Percentiles rank a stretch among this genome's conserved stretches.
Evolutionary conservation across 176 grass and related monocot species (phyloP).

Genomic region (Triticum timopheevii): DNA sequence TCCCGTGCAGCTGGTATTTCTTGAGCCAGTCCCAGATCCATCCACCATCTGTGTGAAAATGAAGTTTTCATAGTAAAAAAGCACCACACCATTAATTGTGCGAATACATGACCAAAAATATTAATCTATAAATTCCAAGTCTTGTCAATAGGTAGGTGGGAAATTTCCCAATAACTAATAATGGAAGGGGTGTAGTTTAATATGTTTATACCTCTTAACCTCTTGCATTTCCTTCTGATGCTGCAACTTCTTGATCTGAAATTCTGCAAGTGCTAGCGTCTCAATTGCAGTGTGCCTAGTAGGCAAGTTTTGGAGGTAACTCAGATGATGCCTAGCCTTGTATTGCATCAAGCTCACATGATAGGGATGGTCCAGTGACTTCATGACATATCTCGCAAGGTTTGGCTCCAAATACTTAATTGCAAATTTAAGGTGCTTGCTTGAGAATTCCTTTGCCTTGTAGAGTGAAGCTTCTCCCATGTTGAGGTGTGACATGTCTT

Average conservation of each 20-base stretch:
- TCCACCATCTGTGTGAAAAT: background rate
- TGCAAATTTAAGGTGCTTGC: slow-evolving; percentile 35
- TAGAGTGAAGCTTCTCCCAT: slow-evolving; percentile 45
- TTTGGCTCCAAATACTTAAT: slow-evolving; percentile 25
- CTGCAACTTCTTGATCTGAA: slow-evolving; percentile 29
- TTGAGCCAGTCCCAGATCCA: background rate
- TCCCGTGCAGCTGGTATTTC: background rate
- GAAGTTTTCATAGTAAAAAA: background rate
- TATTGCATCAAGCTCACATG: slow-evolving; percentile 50
- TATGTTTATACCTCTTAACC: slow-evolving; percentile 23
- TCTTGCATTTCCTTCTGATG: slow-evolving; percentile 55
- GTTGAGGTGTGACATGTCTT: slow-evolving; percentile 58
- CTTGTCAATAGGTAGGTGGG: no score
- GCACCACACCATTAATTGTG: background rate
- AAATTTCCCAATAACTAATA: background rate
- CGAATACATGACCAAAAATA: background rate
- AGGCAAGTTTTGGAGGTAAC: slow-evolving; percentile 16
- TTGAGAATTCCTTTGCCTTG: slow-evolving; percentile 61
- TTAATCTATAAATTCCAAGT: no score
- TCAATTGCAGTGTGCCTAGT: slow-evolving; percentile 19
- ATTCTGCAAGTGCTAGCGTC: slow-evolving; percentile 49
- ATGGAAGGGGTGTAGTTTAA: background rate
- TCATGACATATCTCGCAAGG: slow-evolving; percentile 31
- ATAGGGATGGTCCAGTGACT: slow-evolving; percentile 58
- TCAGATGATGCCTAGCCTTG: slow-evolving; percentile 59